Base-by-base conservation (phyloP, 2,329 filamentous ascomycete species). In the Botrytis galanthina region DNA sequence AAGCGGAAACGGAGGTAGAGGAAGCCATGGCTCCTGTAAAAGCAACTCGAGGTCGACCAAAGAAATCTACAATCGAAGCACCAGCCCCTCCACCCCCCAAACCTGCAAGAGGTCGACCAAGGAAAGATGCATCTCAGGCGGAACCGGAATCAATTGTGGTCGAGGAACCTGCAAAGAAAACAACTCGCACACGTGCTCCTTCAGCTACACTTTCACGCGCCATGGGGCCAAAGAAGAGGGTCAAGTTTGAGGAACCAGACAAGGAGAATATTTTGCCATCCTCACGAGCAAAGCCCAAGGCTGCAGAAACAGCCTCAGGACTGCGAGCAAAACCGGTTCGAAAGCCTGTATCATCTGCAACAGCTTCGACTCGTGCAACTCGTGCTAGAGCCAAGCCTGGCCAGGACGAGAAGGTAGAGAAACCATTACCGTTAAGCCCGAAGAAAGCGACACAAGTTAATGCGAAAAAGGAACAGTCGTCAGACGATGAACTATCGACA, bases 381-480 rank as follows among this genome's bases (percentile, higher is more conserved):
- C 78, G 79, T 73, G 78, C 77, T 20, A 76, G 78, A 66, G 76
- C 77, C n/a, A 81, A 80, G 74, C 75, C 78, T n/a, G 63, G 79
- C 20, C 75, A 78, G 9, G 78, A 81, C n/a, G 75, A 80, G 62
- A 74, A 81, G 14, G 76, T 78, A 32, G 81, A 83, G 74, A 80
- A 83, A 73, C 85, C 85, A 73, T 85, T 84, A 73, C 88, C 89
- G 48, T 83, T 91, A 71, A 90, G 88, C 82, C 89, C 88, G 82
- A 90, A 88, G 84, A 91, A 91, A 84, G 85, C 88, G 77, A 88
- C 87, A 59, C 87, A 90, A 82, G 83, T 90, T 77, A 83, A 85
- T 68, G 75, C 73, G 22, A 74, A 83, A 79, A 78, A 81, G 74
- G 86, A 87, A 70, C 78, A 79, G 42, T 83, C 84, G 44, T 89